phyloP scores from a whole-genome alignment of 1,284 basidiomycete genomes.

The Cystobasidium sp. region DNA sequence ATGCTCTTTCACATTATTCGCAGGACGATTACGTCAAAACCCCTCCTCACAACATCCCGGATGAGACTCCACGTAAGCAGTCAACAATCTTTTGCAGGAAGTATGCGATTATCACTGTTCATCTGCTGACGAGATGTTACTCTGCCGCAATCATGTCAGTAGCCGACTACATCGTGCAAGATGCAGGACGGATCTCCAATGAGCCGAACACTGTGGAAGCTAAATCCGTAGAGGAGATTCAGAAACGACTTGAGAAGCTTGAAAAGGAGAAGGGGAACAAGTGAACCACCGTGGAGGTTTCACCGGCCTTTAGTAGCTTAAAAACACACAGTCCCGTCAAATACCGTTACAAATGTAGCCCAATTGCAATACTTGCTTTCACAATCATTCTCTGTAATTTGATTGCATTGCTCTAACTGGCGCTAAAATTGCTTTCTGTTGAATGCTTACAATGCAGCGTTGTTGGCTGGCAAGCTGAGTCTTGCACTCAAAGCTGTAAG shows the following conservation, averaged over 20 bases:
- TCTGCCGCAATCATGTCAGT: background rate
- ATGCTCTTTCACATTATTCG: background rate
- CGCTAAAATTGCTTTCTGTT: background rate
- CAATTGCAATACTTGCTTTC: background rate
- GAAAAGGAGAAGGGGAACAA: slow-evolving; percentile 7
- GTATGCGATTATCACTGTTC: background rate
- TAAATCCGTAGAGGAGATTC: slow-evolving; percentile 35
- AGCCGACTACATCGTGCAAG: slow-evolving; percentile 9
- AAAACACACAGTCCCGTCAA: background rate
- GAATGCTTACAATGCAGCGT: slow-evolving; percentile 30
- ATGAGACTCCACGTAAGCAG: slow-evolving; percentile 12
- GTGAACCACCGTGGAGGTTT: too few species aligned
- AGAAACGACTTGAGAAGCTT: slow-evolving; percentile 19
- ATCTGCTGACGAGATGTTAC: background rate
- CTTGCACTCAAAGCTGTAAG: slow-evolving; percentile 38
- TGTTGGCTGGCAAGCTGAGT: slow-evolving; percentile 41
- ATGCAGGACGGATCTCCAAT: background rate
- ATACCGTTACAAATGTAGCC: slow-evolving; percentile 1
- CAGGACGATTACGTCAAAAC: slow-evolving; percentile 42
- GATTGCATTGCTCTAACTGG: background rate
- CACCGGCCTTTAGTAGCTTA: background rate
- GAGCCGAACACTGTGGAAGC: slow-evolving; percentile 36
- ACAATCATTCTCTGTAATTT: background rate
- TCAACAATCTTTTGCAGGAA: background rate
- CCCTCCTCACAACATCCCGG: slow-evolving; percentile 29